Evolutionary conservation across 2,329 filamentous ascomycete genomes (phyloP), one percentile per base, ranked within the genome.

Genomic region (Trichoderma koningii): DNA sequence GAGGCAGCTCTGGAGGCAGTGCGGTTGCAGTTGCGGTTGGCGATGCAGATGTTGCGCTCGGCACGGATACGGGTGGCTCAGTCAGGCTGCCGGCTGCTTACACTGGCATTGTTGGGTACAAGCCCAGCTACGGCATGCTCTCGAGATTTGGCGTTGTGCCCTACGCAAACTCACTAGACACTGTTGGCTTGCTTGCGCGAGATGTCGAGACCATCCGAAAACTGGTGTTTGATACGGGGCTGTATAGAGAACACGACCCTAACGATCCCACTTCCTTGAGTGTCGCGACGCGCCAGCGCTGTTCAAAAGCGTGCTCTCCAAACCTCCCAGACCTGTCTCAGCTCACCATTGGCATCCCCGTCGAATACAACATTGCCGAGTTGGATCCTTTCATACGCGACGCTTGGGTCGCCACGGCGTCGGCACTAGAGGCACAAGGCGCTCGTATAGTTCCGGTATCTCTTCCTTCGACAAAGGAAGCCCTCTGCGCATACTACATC

Each of bases 1-100:
- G 93, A 44, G 93, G 93, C 34, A 97, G 93, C 75, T 98, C 94
- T 3, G 95, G 95, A 48, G 95, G 95, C 19, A 97, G 93, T 75
- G 95, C 95, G 3, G 86, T 96, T 10, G 92, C 92, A 15, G 91
- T 98, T 44, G 87, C 85, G 21, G 81, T 83, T 0, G 84, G 84
- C 23, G 78, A 82, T 4, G 83, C 81, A 1, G 80, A 85, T 28
- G 65, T 87, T 44, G 93, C 93, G 7, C 79, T 99, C 30, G 95
- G 95, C 19, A 98, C 95, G 21, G 95, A 99, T 74, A 99, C 93
- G 0, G 93, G 93, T 69, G 93, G 93, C 15, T 96, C 91, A 1
- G 89, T 97, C 55, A 84, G 93, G 66, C 82, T 97, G 55, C 93
- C 93, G 0, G 93, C 93, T 15, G 91, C 93, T 1, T 97, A 96